Base-by-base conservation (phyloP, 2,329 filamentous ascomycete species). In the Verticillium longisporum region DNA sequence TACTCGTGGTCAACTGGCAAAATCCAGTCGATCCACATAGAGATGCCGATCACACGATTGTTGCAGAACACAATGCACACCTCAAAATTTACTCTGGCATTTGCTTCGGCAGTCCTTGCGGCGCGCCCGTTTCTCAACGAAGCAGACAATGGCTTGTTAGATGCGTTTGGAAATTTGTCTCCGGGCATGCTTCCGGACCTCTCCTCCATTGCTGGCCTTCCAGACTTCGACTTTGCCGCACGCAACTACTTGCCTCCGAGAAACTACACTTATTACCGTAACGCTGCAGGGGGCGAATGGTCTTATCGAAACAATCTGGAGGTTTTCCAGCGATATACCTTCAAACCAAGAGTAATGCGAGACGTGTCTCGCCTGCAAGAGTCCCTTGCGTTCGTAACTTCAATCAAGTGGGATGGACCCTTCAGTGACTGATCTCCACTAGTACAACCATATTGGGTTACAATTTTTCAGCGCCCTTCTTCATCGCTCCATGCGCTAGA, bases 251-350 rank as follows among this genome's bases (percentile, higher is more conserved):
- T 80, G 66, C 72, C 75, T 59, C 63, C 61, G 6, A 67, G 68
- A 5, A 70, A 74, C 58, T 80, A 80, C 67, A 77, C 77, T 1
- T 81, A 78, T 67, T 80, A 80, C 67, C 74, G 78, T 63, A 78
- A 77, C 61, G 78, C 77, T 11, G 78, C 77, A 5, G 78, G 72
- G 5, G 78, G 77, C 60, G 78, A 80, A 67, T 80, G 76, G 75
- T 72, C 70, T 0, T 81, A 81, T 69, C 72, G 78, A 55, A 80
- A 80, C 66, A 81, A 81, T 66, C 73, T 81, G 6, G 79, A 81
- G 66, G 74, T 76, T 21, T 82, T 73, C 69, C 69, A 73, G 59
- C 72, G 76, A 21, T 76, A 76, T 63, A 70, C 70, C 26, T 68
- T 80, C 15, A 71, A 73, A 34, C 76, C 78, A 10, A 71, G 74